A percentile compares a stretch with the other conserved stretches of the same genome.
These are phyloP conservation scores for Cryoendolithus antarcticus DNA, from an alignment of 2,329 filamentous ascomycete genomes.

Conservation along the genomic window DNA sequence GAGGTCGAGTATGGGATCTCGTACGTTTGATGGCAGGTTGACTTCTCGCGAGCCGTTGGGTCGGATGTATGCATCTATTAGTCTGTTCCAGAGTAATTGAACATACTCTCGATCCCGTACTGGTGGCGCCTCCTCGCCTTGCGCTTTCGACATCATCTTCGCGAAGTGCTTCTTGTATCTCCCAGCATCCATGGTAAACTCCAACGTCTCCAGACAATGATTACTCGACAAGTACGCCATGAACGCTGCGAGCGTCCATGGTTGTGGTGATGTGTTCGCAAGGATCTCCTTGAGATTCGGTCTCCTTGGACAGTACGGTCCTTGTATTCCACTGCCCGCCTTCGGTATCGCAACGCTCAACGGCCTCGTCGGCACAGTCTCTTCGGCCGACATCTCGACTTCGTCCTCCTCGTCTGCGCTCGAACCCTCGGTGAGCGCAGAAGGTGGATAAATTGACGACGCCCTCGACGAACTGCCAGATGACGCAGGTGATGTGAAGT, in stretches of 20 bases:
- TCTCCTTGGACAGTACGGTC: constrained; percentile 44
- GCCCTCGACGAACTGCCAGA: constrained; percentile 15
- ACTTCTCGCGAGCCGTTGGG: constrained; percentile 78
- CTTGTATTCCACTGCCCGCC: constrained; percentile 23
- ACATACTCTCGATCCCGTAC: constrained; percentile 55
- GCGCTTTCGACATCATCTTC: constrained; percentile 41
- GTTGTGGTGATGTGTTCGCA: constrained; percentile 69
- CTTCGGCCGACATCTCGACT: constrained; percentile 31
- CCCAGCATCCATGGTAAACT: constrained; percentile 90
- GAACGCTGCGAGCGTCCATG: constrained; percentile 84
- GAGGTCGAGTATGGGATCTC: constrained; percentile 63
- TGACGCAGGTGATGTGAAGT: constrained; percentile 17
- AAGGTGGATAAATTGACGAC: constrained; percentile 13
- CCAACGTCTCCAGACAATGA: constrained; percentile 89
- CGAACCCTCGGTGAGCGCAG: constrained; percentile 18
- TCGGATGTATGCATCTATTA: constrained; percentile 81
- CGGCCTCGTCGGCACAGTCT: constrained; percentile 30
- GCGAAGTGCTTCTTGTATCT: constrained; percentile 62
- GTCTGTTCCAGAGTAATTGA: constrained; percentile 70
- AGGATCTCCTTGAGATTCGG: constrained; percentile 81
- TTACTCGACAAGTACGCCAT: constrained; percentile 96
- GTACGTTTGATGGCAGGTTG: constrained; percentile 76
- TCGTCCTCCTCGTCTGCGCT: constrained; percentile 38
- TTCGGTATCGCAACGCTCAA: constrained; percentile 38
- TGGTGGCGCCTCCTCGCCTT: constrained; percentile 34